Evolutionary conservation across 2,329 filamentous ascomycete genomes (phyloP).

Genomic region (Trichothecium sympodiale): DNA sequence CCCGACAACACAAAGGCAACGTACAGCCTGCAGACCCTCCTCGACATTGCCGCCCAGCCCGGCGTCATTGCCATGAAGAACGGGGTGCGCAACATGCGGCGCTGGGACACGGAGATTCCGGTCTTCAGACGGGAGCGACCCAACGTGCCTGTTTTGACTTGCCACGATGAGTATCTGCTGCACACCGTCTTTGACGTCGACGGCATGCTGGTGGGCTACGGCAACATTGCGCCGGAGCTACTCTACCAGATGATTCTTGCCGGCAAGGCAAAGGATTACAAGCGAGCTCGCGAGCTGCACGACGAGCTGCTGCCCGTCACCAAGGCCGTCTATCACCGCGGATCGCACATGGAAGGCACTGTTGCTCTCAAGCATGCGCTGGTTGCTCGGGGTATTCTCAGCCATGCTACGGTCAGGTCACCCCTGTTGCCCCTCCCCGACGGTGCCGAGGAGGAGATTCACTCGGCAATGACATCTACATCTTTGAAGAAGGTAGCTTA

Average conservation of each 20-base stretch:
- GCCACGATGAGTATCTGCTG: slow-evolving; percentile 41
- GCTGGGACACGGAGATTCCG: slow-evolving; percentile 44
- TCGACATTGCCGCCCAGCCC: slow-evolving; percentile 39
- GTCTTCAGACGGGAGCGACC: slow-evolving; percentile 36
- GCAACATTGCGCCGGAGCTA: slow-evolving; percentile 38
- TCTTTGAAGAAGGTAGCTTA: slow-evolving; percentile 11
- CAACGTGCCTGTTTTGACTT: slow-evolving; percentile 37
- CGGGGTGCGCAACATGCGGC: slow-evolving; percentile 44
- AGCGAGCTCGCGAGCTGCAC: slow-evolving; percentile 34
- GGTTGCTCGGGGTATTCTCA: slow-evolving; percentile 36
- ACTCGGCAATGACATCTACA: slow-evolving; percentile 22
- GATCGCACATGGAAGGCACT: slow-evolving; percentile 44
- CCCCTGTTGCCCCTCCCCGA: slow-evolving; percentile 31
- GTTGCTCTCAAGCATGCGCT: slow-evolving; percentile 40
- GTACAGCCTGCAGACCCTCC: slow-evolving; percentile 38
- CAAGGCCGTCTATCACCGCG: slow-evolving; percentile 42
- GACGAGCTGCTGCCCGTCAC: slow-evolving; percentile 38
- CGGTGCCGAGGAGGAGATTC: slow-evolving; percentile 31
- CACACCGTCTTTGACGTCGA: slow-evolving; percentile 41
- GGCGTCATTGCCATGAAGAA: slow-evolving; percentile 47
- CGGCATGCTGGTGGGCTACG: slow-evolving; percentile 42
- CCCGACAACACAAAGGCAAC: slow-evolving; percentile 41
- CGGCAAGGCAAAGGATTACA: slow-evolving; percentile 37
- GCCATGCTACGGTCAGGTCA: slow-evolving; percentile 38
- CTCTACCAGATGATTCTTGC: slow-evolving; percentile 38